These are phyloP conservation scores for Starmerella asiatica DNA, from an alignment of 805 yeast species.

Conservation along the genomic window DNA sequence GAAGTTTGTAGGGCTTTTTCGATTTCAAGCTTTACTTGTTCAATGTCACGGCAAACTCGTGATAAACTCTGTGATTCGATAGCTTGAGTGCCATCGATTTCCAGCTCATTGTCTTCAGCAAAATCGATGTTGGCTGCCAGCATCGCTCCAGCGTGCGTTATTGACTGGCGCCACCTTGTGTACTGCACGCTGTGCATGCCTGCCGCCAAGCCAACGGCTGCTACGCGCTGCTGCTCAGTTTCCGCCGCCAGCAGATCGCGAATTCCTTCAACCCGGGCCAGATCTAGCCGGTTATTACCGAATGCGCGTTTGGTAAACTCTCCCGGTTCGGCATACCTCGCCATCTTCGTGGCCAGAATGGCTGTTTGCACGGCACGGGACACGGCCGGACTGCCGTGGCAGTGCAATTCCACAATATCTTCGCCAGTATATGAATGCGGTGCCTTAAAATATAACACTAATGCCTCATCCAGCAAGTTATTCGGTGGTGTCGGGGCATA, in stretches of 20 bases:
- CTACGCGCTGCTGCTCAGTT: constrained; percentile 71
- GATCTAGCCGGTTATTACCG: constrained; percentile 65
- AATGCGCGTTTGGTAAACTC: constrained; percentile 85
- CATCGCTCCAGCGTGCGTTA: constrained; percentile 56
- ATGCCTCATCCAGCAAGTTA: constrained; percentile 57
- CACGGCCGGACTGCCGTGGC: constrained; percentile 90
- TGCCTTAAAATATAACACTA: constrained; percentile 50
- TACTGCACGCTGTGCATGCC: constrained; percentile 52
- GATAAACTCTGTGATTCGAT: neutral
- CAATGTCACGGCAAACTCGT: constrained; percentile 1
- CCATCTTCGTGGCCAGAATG: constrained; percentile 32
- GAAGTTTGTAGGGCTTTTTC: constrained; percentile 21
- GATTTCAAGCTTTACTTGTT: constrained; percentile 34
- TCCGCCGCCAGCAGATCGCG: constrained; percentile 84
- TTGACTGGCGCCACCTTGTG: constrained; percentile 48
- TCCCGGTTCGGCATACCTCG: constrained; percentile 83
- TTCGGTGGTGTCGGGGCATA: constrained; percentile 24
- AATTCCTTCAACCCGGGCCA: constrained; percentile 84
- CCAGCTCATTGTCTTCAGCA: constrained; percentile 61
- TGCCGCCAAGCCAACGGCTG: constrained; percentile 58
- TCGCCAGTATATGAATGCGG: constrained; percentile 90
- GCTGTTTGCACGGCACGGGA: constrained; percentile 53
- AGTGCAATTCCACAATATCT: constrained; percentile 74
- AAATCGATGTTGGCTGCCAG: constrained; percentile 85
- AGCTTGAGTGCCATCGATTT: constrained; percentile 42